Base-by-base conservation (phyloP, 495 filamentous ascomycete species). In the Hyaloscypha hepaticicola region DNA sequence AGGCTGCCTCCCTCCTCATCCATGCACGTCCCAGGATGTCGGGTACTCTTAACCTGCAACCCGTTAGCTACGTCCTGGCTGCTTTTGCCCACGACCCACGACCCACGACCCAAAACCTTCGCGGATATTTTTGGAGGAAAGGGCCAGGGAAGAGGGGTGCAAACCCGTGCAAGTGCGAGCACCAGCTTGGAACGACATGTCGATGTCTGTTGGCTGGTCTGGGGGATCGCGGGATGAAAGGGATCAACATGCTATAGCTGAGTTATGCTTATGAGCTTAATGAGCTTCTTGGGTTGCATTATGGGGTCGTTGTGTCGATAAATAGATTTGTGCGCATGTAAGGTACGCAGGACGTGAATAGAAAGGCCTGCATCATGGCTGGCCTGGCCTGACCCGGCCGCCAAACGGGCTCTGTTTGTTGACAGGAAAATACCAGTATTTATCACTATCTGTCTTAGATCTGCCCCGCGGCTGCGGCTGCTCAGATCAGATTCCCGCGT, bases 191-290 rank as follows among this genome's bases (percentile, higher is more conserved):
- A 5, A 14, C n/a, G 27, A 21, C 24, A 24, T 8, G n/a, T 12
- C 38, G 22, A 22, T 19, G 26, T 29, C 29, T 60, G 25, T 60
- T 60, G 38, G 34, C 50, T 34, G 41, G 16, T 22, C 24, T 16
- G 25, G 38, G 11, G 19, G 25, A 11, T 2, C 50, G 12, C 14
- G 9, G 31, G 41, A 27, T 28, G 12, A 29, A n/a, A 2, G 24
- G 58, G 28, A 60, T 22, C 38, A 28, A 12, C 22, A 24, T 22
- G 3, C 28, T 28, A 21, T 14, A 48, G 51, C 61, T 63, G 61
- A 59, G 21, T 64, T 64, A 64, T 64, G 62, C 62, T 64, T 58
- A 64, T 64, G 58, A 58, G 62, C 62, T 64, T 58, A 64, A n/a
- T 64, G 55, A 19, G 19, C 34, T 58, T 58, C 53, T 58, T 64